These are phyloP conservation scores for Coemansia sp. DNA, from an alignment of 192 early-diverging fungal genomes.

Conservation along the genomic window DNA sequence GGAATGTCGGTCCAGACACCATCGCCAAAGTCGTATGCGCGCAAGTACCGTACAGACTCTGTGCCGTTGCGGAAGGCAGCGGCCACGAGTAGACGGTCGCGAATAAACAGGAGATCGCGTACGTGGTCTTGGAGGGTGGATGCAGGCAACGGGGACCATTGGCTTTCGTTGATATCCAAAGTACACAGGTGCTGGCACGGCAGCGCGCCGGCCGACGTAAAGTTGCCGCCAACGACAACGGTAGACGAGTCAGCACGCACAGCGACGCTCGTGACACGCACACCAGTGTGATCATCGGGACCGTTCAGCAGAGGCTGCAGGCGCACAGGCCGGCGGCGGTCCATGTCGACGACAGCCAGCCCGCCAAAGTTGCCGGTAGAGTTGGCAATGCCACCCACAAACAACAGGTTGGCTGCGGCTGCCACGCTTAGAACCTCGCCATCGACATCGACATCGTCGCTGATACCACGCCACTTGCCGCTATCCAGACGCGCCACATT, in stretches of 20 bases:
- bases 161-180: slow-evolving; percentile 41
- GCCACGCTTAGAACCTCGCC: slow-evolving; percentile 51
- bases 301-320: slow-evolving; percentile 21
- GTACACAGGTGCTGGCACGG: slow-evolving; percentile 44
- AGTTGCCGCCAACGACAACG: slow-evolving; percentile 50
- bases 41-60: slow-evolving; percentile 32
- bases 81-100: slow-evolving; percentile 44
- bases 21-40: slow-evolving; percentile 48
- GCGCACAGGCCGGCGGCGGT: slow-evolving; percentile 10
- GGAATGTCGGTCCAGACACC: slow-evolving; percentile 45
- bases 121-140: slow-evolving; percentile 34
- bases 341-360: slow-evolving; percentile 50
- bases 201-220: slow-evolving; percentile 30
- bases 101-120: slow-evolving; percentile 37
- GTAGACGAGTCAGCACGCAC: slow-evolving; percentile 38
- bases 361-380: slow-evolving; percentile 35
- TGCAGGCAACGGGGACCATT: slow-evolving; percentile 44
- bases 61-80: slow-evolving; percentile 55
- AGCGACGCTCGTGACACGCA: slow-evolving; percentile 42
- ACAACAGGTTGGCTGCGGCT: slow-evolving; percentile 50
- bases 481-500: slow-evolving; percentile 46
- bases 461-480: slow-evolving; percentile 40
- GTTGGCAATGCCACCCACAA: slow-evolving; percentile 53
- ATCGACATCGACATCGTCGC: slow-evolving; percentile 24
- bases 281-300: slow-evolving; percentile 5